Percentiles rank a stretch among this genome's conserved stretches.
These are phyloP conservation scores for Aspergillus sparsus DNA, from an alignment of 495 filamentous ascomycete species.

Conservation along the genomic window DNA sequence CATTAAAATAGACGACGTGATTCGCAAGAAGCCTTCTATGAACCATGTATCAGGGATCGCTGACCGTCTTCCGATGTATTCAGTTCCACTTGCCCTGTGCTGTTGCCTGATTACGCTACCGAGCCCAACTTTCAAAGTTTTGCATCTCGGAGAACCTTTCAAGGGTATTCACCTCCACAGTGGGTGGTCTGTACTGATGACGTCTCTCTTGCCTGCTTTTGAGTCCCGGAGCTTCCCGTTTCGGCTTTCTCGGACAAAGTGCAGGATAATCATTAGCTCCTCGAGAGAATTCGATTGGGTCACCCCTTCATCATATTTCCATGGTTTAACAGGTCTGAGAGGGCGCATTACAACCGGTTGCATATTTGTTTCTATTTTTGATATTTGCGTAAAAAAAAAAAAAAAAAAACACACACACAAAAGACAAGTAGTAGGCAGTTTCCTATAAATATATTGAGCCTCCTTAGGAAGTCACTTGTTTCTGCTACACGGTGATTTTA, in stretches of 20 bases:
- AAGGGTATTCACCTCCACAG: slow-evolving; percentile 18
- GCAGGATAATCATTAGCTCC: slow-evolving; percentile 18
- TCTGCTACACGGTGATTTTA: slow-evolving; percentile 19
- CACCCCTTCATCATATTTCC: slow-evolving; percentile 13
- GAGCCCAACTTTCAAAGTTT: not conserved
- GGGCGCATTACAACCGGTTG: slow-evolving; percentile 16
- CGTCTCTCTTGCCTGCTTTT: slow-evolving; percentile 17
- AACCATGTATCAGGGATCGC: slow-evolving; percentile 21
- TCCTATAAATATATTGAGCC: slow-evolving; percentile 33
- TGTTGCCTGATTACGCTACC: slow-evolving; percentile 5
- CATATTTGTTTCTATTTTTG: slow-evolving; percentile 22
- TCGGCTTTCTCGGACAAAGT: slow-evolving; percentile 19
- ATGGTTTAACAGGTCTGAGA: slow-evolving; percentile 18
- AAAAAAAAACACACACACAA: no score
- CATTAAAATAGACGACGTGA: slow-evolving; percentile 10
- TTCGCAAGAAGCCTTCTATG: slow-evolving; percentile 13
- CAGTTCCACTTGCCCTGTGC: slow-evolving; percentile 26
- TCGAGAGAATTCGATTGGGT: slow-evolving; percentile 8
- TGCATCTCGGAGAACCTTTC: slow-evolving; percentile 13
- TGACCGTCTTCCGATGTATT: slow-evolving; percentile 20
- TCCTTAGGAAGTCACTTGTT: slow-evolving; percentile 48
- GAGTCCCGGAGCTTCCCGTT: slow-evolving; percentile 21
- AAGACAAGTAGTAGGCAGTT: not conserved
- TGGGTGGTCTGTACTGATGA: slow-evolving; percentile 21
- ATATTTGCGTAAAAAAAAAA: slow-evolving; percentile 17